These are phyloP conservation scores for Entomortierella beljakovae DNA, from an alignment of 192 early-diverging fungal species.

Conservation along the genomic window DNA sequence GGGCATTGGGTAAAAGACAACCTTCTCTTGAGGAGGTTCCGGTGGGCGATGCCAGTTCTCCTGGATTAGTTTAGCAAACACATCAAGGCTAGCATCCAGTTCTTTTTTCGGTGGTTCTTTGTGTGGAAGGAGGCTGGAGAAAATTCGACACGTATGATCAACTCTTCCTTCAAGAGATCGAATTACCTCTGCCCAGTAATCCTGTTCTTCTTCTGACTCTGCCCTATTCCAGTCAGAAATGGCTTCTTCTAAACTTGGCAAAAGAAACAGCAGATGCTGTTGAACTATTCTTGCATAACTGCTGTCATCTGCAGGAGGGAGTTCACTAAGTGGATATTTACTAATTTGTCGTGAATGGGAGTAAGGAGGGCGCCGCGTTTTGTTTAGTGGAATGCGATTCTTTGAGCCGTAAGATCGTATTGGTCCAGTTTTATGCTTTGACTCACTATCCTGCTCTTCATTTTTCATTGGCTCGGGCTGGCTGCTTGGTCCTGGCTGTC, in stretches of 20 bases:
- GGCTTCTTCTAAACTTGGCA: neutral
- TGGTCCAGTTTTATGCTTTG: no score
- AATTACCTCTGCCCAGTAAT: neutral
- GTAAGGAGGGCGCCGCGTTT: neutral
- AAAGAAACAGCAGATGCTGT: neutral
- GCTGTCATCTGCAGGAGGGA: neutral
- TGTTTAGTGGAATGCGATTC: no score
- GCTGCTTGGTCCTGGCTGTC: no score
- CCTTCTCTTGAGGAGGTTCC: neutral
- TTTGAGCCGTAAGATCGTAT: no score
- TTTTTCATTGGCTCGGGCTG: no score
- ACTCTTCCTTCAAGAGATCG: neutral
- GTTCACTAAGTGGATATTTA: neutral
- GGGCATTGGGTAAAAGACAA: neutral
- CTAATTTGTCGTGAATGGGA: neutral
- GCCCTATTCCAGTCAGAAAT: neutral
- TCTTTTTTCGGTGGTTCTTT: neutral
- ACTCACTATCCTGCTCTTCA: no score
- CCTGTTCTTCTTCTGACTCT: neutral
- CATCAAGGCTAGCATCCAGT: neutral
- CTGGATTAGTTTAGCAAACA: neutral
- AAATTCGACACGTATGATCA: neutral
- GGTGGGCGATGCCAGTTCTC: neutral
- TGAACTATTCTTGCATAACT: neutral
- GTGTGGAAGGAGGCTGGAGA: neutral